A percentile compares a stretch with the other conserved stretches of the same genome.
phyloP scores from a whole-genome alignment of 192 early-diverging fungal species.

The Obelidium mucronatum region DNA sequence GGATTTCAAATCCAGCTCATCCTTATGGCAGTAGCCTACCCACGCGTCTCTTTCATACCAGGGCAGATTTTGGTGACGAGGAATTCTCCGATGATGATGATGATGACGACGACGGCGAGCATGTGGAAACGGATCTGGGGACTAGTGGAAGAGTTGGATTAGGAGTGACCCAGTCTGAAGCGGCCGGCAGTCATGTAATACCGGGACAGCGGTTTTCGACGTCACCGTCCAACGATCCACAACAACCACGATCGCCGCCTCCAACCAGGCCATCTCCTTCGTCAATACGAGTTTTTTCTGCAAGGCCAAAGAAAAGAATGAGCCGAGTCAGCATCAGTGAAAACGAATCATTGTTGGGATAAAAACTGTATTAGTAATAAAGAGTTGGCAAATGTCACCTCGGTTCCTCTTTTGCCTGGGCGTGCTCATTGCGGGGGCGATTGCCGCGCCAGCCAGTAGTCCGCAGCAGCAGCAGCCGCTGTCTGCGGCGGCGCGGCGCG shows the following conservation, averaged over 20 bases:
- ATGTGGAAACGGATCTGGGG: not conserved
- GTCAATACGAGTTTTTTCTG: not conserved
- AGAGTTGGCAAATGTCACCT: too few relatives aligned
- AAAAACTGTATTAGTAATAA: too few relatives aligned
- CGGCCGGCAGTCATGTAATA: too few relatives aligned
- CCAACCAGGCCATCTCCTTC: not conserved
- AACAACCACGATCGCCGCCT: not conserved
- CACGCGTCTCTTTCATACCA: not conserved
- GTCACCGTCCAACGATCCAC: not conserved
- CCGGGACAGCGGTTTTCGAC: not conserved
- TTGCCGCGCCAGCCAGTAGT: too few relatives aligned
- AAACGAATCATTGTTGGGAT: not conserved
- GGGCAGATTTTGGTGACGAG: not conserved
- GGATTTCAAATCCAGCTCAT: slow-evolving; percentile 10
- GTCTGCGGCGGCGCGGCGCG: too few relatives aligned
- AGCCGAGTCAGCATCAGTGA: not conserved
- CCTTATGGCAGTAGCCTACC: not conserved
- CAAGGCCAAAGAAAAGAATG: not conserved
- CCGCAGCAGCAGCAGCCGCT: too few relatives aligned
- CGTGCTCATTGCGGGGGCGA: too few relatives aligned
- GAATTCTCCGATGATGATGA: not conserved
- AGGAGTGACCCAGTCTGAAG: too few relatives aligned
- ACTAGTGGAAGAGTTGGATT: not conserved
- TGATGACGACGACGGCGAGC: not conserved
- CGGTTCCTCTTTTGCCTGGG: too few relatives aligned